Evolutionary conservation across 768 basidiomycete species (phyloP).

Genomic region (Hericium rajendrae): DNA sequence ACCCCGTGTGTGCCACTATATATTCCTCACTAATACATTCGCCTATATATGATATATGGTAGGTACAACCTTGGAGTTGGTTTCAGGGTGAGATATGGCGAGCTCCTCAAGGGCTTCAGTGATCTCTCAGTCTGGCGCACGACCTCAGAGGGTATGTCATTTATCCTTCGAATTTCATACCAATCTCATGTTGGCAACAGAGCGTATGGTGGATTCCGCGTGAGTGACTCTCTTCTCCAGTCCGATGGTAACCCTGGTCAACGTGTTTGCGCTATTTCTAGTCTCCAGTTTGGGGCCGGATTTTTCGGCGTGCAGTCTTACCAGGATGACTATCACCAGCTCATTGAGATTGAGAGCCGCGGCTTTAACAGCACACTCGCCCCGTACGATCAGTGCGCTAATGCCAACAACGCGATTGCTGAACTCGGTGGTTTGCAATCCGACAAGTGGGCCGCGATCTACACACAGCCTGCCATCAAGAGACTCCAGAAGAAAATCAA

Average conservation of each 20-base stretch:
- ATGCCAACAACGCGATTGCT: constrained; percentile 18
- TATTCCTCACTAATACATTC: background rate
- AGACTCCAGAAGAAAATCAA: constrained; percentile 25
- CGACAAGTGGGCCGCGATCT: constrained; percentile 29
- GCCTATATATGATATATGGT: background rate
- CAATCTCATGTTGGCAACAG: background rate
- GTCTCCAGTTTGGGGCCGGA: constrained; percentile 40
- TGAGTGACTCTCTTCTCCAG: constrained; percentile 4
- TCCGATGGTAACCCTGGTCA: background rate
- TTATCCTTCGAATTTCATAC: background rate
- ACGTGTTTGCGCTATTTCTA: background rate
- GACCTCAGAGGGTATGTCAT: constrained; percentile 28
- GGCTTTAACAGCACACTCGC: constrained; percentile 40
- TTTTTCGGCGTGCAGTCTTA: constrained; percentile 37
- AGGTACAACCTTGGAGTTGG: constrained; percentile 34
- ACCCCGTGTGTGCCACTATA: background rate
- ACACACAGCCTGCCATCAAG: constrained; percentile 27
- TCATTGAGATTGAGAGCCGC: constrained; percentile 34
- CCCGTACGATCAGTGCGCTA: constrained; percentile 27
- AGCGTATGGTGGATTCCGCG: constrained; percentile 27
- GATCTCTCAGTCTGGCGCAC: constrained; percentile 40
- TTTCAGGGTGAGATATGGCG: constrained; percentile 37
- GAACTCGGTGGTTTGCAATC: constrained; percentile 18
- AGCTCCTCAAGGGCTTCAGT: constrained; percentile 31
- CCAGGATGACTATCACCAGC: constrained; percentile 32